These are phyloP conservation scores for Blastobotrys elegans DNA, from an alignment of 1,139 yeast genomes.

Conservation along the genomic window DNA sequence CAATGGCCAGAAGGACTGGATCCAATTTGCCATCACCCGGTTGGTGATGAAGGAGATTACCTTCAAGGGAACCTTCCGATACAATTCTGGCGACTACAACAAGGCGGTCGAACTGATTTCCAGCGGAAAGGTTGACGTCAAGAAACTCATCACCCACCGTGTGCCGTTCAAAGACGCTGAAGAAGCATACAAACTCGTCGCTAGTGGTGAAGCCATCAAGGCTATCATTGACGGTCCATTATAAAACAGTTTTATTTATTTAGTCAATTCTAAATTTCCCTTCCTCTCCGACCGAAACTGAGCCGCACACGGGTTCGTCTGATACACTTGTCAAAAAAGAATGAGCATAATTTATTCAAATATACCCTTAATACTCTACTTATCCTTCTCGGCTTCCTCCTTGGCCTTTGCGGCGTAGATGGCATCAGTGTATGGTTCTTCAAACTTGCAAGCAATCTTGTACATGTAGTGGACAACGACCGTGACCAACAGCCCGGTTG, in stretches of 20 bases:
- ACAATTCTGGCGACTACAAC: conserved; percentile 71
- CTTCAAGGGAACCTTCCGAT: conserved; percentile 75
- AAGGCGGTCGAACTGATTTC: conserved; percentile 64
- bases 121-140: conserved; percentile 56
- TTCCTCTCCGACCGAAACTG: too few species aligned
- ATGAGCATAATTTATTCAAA: too few species aligned
- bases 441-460: conserved; percentile 74
- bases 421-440: conserved; percentile 92
- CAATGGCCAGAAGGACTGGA: conserved; percentile 54
- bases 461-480: conserved; percentile 76
- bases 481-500: conserved; percentile 76
- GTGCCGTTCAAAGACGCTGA: conserved; percentile 69
- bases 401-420: conserved; percentile 73
- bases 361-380: conserved; percentile 10
- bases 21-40: conserved; percentile 68
- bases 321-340: too few species aligned
- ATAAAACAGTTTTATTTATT: conserved; percentile 4
- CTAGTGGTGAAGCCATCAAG: conserved; percentile 51
- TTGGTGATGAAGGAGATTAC: conserved; percentile 65
- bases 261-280: neutral
- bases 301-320: too few species aligned
- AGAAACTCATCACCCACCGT: conserved; percentile 68
- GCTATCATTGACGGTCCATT: conserved; percentile 51
- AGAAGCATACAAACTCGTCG: conserved; percentile 70
- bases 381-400: conserved; percentile 43